Evolutionary conservation across 345 rosid species (phyloP), one percentile per base, ranked within the genome.

Genomic region (Xanthoceras sorbifolium): DNA sequence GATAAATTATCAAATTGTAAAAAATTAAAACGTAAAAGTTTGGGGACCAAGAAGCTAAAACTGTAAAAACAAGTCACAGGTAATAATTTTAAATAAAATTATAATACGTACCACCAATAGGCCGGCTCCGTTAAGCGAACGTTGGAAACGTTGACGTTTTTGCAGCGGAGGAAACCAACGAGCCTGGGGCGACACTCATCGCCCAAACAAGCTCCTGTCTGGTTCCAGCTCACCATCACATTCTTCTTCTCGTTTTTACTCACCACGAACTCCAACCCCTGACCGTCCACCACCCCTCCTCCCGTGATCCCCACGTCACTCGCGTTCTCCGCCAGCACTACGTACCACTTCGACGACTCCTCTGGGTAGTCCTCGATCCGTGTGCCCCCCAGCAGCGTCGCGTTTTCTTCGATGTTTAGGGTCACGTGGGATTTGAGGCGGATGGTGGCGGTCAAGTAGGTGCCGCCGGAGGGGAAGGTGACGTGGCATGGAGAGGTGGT

Each of bases 191-290:
- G 80, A 26, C 95, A 90, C 87, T 93, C 97, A 71, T 93, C 98
- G 7, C 97, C 99, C 46, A 73, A 77, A 76, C 99, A 96, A 75
- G 89, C 92, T 20, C 98, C 97, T 0, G 94, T 96, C 28, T 72
- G 59, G 60, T 93, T 93, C 98, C 98, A 96, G 76, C 98, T 96
- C 81, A 93, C 95, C 98, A 91, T 96, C 81, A 93, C 92, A 81
- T 93, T 93, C 87, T 96, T 92, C 83, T 84, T 85, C 82, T 85
- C 84, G 9, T 86, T 78, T 57, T 90, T 88, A 72, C 84, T 86
- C 85, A 72, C 80, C 79, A 96, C 98, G 64, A 93, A 96, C 78
- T 76, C 81, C 78, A 85, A 74, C 65, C 94, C 97, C 71, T 96
- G 98, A 7, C 99, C 99, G 60, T 96, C 97, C 60, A 91, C 86